These are phyloP conservation scores for Thraustotheca clavata DNA, from an alignment of 352 stramenopile genomes.

Conservation along the genomic window DNA sequence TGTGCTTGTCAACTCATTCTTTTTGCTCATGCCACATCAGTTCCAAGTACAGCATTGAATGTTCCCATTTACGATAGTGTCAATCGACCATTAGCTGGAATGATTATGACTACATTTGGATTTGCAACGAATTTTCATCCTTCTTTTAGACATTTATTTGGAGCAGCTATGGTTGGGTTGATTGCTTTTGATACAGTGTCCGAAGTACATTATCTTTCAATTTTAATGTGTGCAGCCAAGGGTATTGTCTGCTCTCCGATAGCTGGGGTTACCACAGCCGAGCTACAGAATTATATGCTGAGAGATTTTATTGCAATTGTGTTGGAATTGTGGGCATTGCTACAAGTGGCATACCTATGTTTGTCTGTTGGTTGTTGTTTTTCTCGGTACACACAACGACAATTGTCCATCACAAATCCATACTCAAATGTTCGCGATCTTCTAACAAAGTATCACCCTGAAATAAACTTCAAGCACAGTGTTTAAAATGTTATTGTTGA, in stretches of 20 bases:
- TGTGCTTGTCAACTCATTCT: background rate
- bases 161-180: background rate
- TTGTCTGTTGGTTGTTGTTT: conserved; percentile 1
- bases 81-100: background rate
- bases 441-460: conserved; percentile 12
- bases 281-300: background rate
- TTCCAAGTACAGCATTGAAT: background rate
- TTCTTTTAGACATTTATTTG: background rate
- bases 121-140: conserved; percentile 18
- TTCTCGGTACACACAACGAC: conserved; percentile 4
- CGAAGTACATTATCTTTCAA: conserved; percentile 15
- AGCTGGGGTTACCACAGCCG: background rate
- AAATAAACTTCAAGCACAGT: conserved; percentile 15
- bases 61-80: conserved; percentile 6
- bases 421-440: conserved; percentile 21
- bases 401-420: conserved; percentile 18
- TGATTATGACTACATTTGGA: conserved; percentile 4
- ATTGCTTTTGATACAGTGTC: conserved; percentile 13
- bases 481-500: background rate
- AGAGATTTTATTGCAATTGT: conserved; percentile 6
- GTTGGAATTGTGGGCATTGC: conserved; percentile 8
- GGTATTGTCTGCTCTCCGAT: background rate
- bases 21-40: conserved; percentile 3
- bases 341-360: background rate
- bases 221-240: conserved; percentile 5